Conservation (phyloP, 139 green algal genomes). For the Penium margaritaceum region DNA sequence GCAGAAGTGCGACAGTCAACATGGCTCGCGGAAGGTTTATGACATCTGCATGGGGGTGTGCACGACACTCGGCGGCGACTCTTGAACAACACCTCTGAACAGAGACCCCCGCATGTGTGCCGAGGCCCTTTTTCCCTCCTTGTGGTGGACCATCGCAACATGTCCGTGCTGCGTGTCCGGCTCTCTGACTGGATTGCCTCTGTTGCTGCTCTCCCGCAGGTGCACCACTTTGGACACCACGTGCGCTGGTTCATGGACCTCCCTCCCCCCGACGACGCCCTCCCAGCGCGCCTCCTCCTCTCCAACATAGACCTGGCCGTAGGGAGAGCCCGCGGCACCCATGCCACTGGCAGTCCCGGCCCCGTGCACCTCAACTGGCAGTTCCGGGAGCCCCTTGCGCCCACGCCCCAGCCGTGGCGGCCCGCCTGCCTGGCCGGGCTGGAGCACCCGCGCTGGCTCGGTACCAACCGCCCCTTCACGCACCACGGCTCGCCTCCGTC, state of each 20-base stretch:
- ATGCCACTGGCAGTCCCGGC: slow-evolving; percentile 50
- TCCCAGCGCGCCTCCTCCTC: slow-evolving; percentile 61
- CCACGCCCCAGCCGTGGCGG: slow-evolving; percentile 45
- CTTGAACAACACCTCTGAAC: background rate
- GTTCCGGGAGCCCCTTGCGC: slow-evolving; percentile 87
- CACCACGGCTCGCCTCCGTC: background rate
- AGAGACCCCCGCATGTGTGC: too few relatives aligned
- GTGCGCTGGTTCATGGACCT: slow-evolving; percentile 72
- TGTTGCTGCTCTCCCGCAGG: slow-evolving; percentile 47
- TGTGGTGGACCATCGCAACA: too few relatives aligned
- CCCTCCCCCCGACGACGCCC: slow-evolving; percentile 52
- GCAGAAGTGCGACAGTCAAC: too few relatives aligned
- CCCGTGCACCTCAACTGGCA: slow-evolving; percentile 92
- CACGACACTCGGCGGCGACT: too few relatives aligned
- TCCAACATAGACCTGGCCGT: slow-evolving; percentile 64
- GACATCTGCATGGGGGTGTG: too few relatives aligned
- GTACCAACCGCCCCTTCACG: background rate
- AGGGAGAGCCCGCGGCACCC: slow-evolving; percentile 16
- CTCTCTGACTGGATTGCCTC: background rate
- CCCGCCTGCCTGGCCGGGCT: background rate
- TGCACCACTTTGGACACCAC: slow-evolving; percentile 88
- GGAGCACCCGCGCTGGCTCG: background rate
- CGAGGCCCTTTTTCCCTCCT: background rate
- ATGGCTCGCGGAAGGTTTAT: too few relatives aligned
- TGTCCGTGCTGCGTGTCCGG: background rate